Evolutionary conservation across 805 yeast species (phyloP).

Genomic region (Cyberlindnera nakhonratchasimensis): DNA sequence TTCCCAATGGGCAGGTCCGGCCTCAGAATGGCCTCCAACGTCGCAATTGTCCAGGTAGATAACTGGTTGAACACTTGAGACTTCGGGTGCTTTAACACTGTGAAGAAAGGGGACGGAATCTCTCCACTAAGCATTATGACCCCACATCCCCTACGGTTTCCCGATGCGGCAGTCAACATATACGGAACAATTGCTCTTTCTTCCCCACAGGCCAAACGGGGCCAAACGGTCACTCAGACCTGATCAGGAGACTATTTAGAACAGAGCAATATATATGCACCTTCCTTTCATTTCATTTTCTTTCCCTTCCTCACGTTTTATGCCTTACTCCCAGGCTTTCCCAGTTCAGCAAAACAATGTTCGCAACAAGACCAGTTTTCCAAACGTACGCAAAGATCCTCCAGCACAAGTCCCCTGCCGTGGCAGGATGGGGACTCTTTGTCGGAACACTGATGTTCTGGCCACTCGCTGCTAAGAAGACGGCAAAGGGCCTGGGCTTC

Average conservation of each 20-base stretch:
- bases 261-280: background rate
- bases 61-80: slow-evolving; percentile 18
- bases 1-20: slow-evolving; percentile 23
- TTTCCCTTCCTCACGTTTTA: too few species aligned
- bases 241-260: too few species aligned
- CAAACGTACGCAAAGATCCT: slow-evolving; percentile 6
- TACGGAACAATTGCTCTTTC: background rate
- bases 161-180: background rate
- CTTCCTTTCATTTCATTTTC: background rate
- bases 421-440: slow-evolving; percentile 7
- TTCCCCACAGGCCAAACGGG: too few species aligned
- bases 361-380: background rate
- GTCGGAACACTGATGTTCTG: slow-evolving; percentile 2
- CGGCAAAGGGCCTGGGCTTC: slow-evolving; percentile 3
- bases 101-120: too few species aligned
- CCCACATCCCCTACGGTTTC: background rate
- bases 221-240: too few species aligned
- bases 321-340: too few species aligned
- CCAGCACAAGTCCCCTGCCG: slow-evolving; percentile 1
- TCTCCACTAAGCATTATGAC: too few species aligned
- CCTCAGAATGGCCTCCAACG: slow-evolving; percentile 16
- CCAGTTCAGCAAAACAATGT: too few species aligned
- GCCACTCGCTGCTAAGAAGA: slow-evolving; percentile 5
- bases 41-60: slow-evolving; percentile 19
- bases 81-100: too few species aligned